phyloP scores from a whole-genome alignment of 2,329 filamentous ascomycete species.

The Ophiostoma novo-ulmi region DNA sequence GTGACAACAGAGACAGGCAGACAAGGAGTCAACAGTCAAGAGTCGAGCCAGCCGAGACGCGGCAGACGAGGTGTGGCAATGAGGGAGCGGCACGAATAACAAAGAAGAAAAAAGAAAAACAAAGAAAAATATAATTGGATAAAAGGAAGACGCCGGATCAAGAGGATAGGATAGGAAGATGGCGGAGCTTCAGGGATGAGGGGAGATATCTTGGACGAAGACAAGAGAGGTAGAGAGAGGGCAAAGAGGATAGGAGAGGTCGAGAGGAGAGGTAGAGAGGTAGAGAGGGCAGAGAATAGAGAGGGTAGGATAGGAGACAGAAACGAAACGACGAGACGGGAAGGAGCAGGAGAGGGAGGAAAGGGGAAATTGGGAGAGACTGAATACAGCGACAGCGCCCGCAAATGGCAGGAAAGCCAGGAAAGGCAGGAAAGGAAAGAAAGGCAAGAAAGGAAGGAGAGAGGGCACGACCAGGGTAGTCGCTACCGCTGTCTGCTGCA shows the following conservation, averaged over 20 bases:
- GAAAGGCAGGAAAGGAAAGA: neutral
- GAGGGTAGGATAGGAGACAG: neutral
- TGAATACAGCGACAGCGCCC: neutral
- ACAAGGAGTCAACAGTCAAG: conserved; percentile 1
- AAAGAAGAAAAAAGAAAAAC: conserved; percentile 16
- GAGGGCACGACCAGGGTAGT: neutral
- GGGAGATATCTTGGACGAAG: neutral
- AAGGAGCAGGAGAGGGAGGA: neutral
- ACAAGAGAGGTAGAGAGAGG: neutral
- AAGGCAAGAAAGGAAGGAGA: too few species aligned
- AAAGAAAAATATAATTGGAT: neutral
- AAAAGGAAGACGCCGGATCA: conserved; percentile 15
- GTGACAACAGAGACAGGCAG: neutral
- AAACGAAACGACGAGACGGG: conserved; percentile 8
- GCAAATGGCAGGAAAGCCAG: neutral
- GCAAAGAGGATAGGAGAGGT: neutral
- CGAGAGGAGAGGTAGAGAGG: neutral
- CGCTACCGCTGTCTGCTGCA: neutral
- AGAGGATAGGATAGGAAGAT: conserved; percentile 4
- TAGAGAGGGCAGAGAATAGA: neutral
- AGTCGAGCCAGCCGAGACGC: neutral
- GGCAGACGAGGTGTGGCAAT: conserved; percentile 14
- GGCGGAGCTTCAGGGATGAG: conserved; percentile 18
- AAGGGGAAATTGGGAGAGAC: conserved; percentile 12
- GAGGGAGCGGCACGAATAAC: neutral